Conservation (phyloP, 164 flowering plant species). For the Magnolia kwangsiensis region DNA sequence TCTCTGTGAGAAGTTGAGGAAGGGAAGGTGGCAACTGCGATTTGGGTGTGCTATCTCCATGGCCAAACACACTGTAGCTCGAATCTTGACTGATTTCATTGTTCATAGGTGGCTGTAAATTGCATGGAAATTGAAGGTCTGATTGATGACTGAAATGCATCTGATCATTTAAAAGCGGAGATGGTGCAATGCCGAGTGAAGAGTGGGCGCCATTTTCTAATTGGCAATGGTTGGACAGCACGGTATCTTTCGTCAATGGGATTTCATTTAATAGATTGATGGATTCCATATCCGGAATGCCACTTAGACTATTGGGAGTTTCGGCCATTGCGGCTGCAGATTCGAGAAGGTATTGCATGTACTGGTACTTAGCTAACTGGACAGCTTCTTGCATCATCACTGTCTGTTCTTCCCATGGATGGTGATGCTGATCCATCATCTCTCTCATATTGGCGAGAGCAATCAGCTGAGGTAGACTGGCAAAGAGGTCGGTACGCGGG, state of each 20-base stretch:
- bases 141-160: constrained; percentile 23
- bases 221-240: constrained; percentile 13
- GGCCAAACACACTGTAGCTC: constrained; percentile 11
- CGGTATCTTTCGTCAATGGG: constrained; percentile 19
- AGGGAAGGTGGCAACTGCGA: constrained; percentile 24
- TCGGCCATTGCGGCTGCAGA: constrained; percentile 21
- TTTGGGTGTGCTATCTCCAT: constrained; percentile 20
- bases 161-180: constrained; percentile 32
- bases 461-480: constrained; percentile 54
- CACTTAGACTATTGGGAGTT: constrained; percentile 11
- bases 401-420: constrained; percentile 54
- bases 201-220: constrained; percentile 16
- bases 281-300: constrained; percentile 33
- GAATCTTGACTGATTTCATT: constrained; percentile 20
- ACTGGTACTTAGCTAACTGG: constrained; percentile 54
- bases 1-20: constrained; percentile 5
- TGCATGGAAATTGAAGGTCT: constrained; percentile 34
- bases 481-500: constrained; percentile 66
- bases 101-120: constrained; percentile 23
- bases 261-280: constrained; percentile 34
- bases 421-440: constrained; percentile 29
- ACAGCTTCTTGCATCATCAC: constrained; percentile 57
- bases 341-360: constrained; percentile 55
- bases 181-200: constrained; percentile 16
- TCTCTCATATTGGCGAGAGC: constrained; percentile 56